phyloP scores from a whole-genome alignment of 177 flowering plant genomes.

The Vitis hybrid region DNA sequence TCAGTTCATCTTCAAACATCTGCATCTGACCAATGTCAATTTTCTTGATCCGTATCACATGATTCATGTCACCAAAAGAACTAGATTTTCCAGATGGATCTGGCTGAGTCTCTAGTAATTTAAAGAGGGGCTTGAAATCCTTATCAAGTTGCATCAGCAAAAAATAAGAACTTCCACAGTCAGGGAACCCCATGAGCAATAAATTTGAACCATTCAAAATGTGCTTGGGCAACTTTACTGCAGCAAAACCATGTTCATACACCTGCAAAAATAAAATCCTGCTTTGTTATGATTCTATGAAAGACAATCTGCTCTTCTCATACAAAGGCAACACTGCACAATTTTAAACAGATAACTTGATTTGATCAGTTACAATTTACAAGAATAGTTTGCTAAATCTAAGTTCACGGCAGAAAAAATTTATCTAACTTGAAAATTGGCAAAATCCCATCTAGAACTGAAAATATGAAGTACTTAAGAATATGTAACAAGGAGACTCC shows the following conservation, averaged over 20 bases:
- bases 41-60: constrained; percentile 56
- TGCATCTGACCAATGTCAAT: constrained; percentile 76
- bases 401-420: too few relatives aligned
- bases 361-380: too few relatives aligned
- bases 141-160: constrained; percentile 87
- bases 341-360: too few relatives aligned
- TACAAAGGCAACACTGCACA: too few relatives aligned
- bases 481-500: too few relatives aligned
- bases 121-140: constrained; percentile 77
- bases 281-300: too few relatives aligned
- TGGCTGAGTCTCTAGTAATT: constrained; percentile 66
- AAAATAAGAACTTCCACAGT: constrained; percentile 80
- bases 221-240: constrained; percentile 63
- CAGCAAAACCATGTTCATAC: constrained; percentile 66
- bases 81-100: constrained; percentile 51
- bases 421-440: too few relatives aligned
- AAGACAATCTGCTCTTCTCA: too few relatives aligned
- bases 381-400: too few relatives aligned
- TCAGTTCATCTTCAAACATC: constrained; percentile 78
- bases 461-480: too few relatives aligned
- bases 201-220: constrained; percentile 52
- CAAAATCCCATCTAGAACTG: too few relatives aligned
- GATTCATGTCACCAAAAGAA: constrained; percentile 40
- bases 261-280: constrained; percentile 55
- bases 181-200: constrained; percentile 89